These are phyloP conservation scores for Crataegus laevigata DNA, from an alignment of 306 rosid species.

Conservation along the genomic window DNA sequence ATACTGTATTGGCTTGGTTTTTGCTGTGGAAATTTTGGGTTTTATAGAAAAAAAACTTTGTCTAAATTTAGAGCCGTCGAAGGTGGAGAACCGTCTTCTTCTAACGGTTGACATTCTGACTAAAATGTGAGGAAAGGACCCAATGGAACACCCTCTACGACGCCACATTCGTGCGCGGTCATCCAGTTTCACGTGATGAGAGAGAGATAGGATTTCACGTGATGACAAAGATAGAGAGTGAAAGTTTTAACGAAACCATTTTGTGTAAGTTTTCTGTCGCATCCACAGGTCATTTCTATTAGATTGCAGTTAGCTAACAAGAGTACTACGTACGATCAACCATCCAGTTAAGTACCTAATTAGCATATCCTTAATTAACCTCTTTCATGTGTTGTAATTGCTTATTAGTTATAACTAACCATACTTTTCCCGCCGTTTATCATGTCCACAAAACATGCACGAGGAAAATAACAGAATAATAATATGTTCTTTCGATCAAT, in stretches of 20 bases:
- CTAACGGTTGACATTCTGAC: background rate
- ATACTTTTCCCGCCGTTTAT: background rate
- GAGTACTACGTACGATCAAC: background rate
- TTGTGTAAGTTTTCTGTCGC: too few relatives aligned
- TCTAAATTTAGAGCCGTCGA: slow-evolving; percentile 27
- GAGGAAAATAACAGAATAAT: too few relatives aligned
- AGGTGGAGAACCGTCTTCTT: slow-evolving; percentile 22
- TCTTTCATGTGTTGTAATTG: background rate
- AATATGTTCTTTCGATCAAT: too few relatives aligned
- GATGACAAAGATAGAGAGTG: too few relatives aligned
- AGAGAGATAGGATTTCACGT: too few relatives aligned
- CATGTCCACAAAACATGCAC: background rate
- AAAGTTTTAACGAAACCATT: too few relatives aligned
- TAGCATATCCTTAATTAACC: background rate
- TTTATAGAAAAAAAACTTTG: background rate
- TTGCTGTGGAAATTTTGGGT: background rate
- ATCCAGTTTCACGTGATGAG: too few relatives aligned
- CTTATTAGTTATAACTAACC: background rate
- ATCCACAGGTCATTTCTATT: background rate
- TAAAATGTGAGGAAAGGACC: background rate
- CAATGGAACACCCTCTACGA: background rate
- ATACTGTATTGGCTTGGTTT: background rate
- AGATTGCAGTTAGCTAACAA: background rate
- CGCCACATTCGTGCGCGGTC: too few relatives aligned
- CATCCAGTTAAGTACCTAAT: background rate